Evolutionary conservation across 306 rosid species (phyloP), one percentile per base, ranked within the genome.

Genomic region (Rosa persica): DNA sequence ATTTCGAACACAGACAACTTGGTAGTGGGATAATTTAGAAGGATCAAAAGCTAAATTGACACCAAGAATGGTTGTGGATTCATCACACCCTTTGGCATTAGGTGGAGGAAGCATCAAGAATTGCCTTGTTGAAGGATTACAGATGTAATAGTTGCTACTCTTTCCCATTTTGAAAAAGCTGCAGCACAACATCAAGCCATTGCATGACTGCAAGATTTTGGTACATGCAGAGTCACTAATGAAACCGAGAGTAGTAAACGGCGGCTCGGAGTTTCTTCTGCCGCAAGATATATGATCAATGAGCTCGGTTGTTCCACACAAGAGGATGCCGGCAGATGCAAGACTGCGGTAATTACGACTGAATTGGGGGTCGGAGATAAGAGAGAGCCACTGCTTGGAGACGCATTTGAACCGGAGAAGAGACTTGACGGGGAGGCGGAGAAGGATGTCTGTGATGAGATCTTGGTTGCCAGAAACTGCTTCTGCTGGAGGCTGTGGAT

Each of bases 31-130:
- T 22, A 83, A 84, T 27, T 64, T 74, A 9, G 23, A 47, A 13
- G 83, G 83, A 64, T 84, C 72, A 46, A 74, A 81, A 5, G 68
- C 75, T 25, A 84, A 52, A 65, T 61, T 13, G 8, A 78, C 49
- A 39, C 72, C 81, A 7, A 67, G 44, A 58, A 73, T 39, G 4
- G 49, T 46, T 58, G 39, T 16, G 72, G 22, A 10, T 11, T 27
- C 70, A 65, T 6, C 70, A 36, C 22, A 17, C n/a, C 27, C 27
- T 12, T 20, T 23, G 16, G 40, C 20, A 13, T 22, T 39, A 48
- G 58, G 64, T 47, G 68, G 69, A n/a, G 62, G 77, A 70, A 81
- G 70, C 5, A 19, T 12, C 22, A 40, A 58, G 67, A 65, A 78
- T 46, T 77, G 23, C 70, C 52, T 78, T 23, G 78, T 70, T 19